Conservation (phyloP, 2,329 filamentous ascomycete species). For the Colletotrichum phormii region DNA sequence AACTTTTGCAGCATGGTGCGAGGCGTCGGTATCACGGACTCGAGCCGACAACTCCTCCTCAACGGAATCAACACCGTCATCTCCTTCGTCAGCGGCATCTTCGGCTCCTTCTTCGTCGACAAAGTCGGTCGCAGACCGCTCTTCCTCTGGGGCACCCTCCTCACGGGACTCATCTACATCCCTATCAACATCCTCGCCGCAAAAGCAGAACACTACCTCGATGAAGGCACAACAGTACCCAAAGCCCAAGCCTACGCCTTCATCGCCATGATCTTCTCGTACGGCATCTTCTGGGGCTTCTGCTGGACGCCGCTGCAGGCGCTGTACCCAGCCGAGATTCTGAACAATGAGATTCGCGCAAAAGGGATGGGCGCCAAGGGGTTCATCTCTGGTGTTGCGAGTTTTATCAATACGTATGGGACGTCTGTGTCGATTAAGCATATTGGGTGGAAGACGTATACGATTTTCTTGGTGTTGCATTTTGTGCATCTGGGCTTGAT, state of each 20-base stretch:
- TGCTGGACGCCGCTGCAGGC: constrained; percentile 60
- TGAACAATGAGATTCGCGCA: constrained; percentile 49
- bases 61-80: constrained; percentile 57
- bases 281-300: constrained; percentile 56
- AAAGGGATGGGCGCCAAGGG: constrained; percentile 56
- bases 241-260: constrained; percentile 31
- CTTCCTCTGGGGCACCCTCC: constrained; percentile 55
- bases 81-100: constrained; percentile 54
- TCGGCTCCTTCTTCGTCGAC: constrained; percentile 55
- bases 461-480: constrained; percentile 57
- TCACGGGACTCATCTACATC: constrained; percentile 40
- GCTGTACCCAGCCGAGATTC: constrained; percentile 51
- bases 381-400: constrained; percentile 47
- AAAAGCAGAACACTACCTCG: constrained; percentile 43
- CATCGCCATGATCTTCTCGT: constrained; percentile 54
- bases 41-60: constrained; percentile 45
- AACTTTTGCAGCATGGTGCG: constrained; percentile 48
- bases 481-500: constrained; percentile 40
- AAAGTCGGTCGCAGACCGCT: constrained; percentile 59
- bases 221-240: constrained; percentile 22
- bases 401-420: constrained; percentile 50
- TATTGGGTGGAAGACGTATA: constrained; percentile 56
- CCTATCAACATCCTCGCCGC: constrained; percentile 48
- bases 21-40: constrained; percentile 55
- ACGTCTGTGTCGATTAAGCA: constrained; percentile 56